Evolutionary conservation across 805 yeast genomes (phyloP).

Genomic region (Torulaspora maleeae): DNA sequence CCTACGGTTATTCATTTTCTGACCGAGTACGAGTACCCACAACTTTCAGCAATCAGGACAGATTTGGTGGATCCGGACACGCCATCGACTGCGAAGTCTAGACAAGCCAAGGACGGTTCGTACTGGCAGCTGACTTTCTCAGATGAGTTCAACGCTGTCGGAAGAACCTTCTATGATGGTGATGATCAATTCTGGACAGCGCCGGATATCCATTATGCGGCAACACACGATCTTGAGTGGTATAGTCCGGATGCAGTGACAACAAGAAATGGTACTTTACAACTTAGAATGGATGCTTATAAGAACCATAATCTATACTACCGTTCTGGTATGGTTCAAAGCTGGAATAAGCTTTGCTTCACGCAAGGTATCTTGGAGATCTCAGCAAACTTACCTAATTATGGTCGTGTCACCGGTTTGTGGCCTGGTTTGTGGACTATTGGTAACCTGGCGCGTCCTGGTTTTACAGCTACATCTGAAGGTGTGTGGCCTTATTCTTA

Average conservation of each 20-base stretch:
- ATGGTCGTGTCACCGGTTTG: constrained; percentile 71
- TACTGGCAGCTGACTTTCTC: constrained; percentile 76
- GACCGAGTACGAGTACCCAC: constrained; percentile 48
- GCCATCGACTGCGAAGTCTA: constrained; percentile 46
- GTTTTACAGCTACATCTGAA: constrained; percentile 78
- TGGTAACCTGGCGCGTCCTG: constrained; percentile 92
- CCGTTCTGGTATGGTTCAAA: constrained; percentile 87
- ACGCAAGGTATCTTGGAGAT: constrained; percentile 78
- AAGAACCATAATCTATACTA: constrained; percentile 73
- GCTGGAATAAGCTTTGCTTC: constrained; percentile 89
- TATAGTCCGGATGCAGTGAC: constrained; percentile 86
- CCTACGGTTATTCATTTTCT: constrained; percentile 38
- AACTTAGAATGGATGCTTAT: constrained; percentile 73
- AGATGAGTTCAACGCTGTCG: constrained; percentile 87
- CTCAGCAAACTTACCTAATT: constrained; percentile 73
- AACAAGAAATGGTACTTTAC: constrained; percentile 68
- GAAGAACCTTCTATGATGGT: constrained; percentile 83
- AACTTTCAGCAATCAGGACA: constrained; percentile 49
- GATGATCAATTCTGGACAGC: constrained; percentile 93
- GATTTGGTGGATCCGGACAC: constrained; percentile 59
- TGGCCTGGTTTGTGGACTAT: constrained; percentile 98
- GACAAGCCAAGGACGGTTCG: constrained; percentile 55
- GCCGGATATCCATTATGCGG: constrained; percentile 76
- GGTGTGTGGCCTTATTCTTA: constrained; percentile 96
- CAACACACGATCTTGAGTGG: constrained; percentile 91